phyloP scores from a whole-genome alignment of 2,329 filamentous ascomycete genomes.

The Trichoderma aggressivum region DNA sequence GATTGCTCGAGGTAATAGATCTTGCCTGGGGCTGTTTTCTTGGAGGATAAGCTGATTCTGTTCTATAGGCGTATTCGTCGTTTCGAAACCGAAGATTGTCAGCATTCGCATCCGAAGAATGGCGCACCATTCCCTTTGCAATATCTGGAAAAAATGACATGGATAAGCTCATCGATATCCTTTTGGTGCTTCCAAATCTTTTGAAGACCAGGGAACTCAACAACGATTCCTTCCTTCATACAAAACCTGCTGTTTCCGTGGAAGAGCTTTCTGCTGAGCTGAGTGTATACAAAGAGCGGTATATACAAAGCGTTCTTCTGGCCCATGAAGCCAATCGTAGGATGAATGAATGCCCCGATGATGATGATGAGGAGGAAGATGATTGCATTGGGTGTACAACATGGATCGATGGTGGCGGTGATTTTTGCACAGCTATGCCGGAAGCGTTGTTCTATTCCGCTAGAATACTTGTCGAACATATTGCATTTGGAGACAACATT shows the following conservation, averaged over 20 bases:
- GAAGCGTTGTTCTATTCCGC: constrained; percentile 1
- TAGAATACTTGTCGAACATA: neutral
- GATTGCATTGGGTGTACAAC: neutral
- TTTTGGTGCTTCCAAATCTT: neutral
- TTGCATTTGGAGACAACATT: neutral
- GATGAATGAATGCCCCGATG: neutral
- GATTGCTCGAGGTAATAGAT: neutral
- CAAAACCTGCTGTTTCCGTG: neutral
- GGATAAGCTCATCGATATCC: neutral
- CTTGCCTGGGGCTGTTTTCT: neutral
- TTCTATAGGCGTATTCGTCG: neutral
- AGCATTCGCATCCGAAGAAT: neutral
- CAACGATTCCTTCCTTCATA: neutral
- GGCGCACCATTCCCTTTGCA: constrained; percentile 1
- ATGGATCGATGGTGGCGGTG: neutral
- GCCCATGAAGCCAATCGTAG: neutral
- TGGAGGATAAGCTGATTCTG: neutral
- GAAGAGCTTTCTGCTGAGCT: neutral
- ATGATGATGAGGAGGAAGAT: neutral
- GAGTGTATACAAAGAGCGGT: neutral
- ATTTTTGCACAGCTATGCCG: neutral
- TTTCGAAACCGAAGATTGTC: neutral
- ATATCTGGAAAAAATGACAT: neutral
- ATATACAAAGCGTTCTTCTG: neutral
- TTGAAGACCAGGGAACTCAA: neutral